Evolutionary conservation across 2,329 filamentous ascomycete genomes (phyloP).

Genomic region (Exophiala oligosperma): DNA sequence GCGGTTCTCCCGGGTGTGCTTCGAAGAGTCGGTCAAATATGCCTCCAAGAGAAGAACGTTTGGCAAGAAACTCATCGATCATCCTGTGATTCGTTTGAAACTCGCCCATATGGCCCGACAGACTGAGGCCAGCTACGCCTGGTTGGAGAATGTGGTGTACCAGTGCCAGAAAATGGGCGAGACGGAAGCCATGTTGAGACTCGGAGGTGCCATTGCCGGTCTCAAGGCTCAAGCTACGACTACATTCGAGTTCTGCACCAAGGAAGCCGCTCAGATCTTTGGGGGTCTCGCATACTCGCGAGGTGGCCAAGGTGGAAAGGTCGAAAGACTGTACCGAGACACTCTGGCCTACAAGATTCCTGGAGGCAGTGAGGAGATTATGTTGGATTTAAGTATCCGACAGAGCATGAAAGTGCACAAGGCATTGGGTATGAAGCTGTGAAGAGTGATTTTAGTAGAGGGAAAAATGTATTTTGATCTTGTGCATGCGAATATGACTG

Average conservation of each 20-base stretch:
- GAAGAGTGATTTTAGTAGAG: conserved; percentile 31
- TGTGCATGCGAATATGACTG: too few species aligned
- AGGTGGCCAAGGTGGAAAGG: conserved; percentile 91
- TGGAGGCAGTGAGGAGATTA: conserved; percentile 95
- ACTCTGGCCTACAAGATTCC: conserved; percentile 96
- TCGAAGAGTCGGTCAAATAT: conserved; percentile 94
- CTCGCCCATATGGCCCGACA: conserved; percentile 97
- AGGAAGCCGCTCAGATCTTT: conserved; percentile 96
- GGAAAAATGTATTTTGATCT: too few species aligned
- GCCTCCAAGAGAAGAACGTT: conserved; percentile 97
- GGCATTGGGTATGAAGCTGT: conserved; percentile 94
- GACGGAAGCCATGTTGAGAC: conserved; percentile 91
- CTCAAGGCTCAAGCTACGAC: conserved; percentile 92
- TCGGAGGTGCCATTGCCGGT: conserved; percentile 89
- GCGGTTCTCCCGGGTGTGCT: conserved; percentile 94
- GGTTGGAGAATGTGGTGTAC: conserved; percentile 93
- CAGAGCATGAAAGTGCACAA: conserved; percentile 87
- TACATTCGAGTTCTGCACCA: conserved; percentile 96
- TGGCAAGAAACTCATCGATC: conserved; percentile 92
- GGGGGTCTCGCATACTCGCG: conserved; percentile 89
- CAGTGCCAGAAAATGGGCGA: conserved; percentile 93
- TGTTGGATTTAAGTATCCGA: conserved; percentile 93
- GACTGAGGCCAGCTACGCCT: conserved; percentile 95
- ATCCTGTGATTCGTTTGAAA: conserved; percentile 96
- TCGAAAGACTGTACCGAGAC: conserved; percentile 92